These are phyloP conservation scores for Metschnikowia shivogae DNA, from an alignment of 805 yeast species.

Conservation along the genomic window DNA sequence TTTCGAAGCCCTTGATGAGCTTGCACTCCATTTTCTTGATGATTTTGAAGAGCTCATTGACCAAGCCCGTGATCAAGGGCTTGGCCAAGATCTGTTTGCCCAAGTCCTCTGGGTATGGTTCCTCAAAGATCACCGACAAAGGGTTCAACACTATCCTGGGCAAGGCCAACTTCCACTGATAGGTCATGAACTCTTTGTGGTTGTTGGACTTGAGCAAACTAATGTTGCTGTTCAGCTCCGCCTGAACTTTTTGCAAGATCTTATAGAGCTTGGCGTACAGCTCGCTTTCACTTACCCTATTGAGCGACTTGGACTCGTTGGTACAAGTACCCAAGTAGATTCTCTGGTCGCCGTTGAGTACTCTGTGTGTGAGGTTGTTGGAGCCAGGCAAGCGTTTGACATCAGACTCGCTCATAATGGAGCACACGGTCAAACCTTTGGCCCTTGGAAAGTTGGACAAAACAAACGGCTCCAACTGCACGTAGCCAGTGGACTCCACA, in stretches of 20 bases:
- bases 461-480: constrained; percentile 69
- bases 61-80: constrained; percentile 77
- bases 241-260: constrained; percentile 32
- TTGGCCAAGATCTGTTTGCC: constrained; percentile 71
- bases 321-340: constrained; percentile 37
- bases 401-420: constrained; percentile 63
- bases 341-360: constrained; percentile 39
- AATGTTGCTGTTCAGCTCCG: constrained; percentile 33
- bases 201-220: constrained; percentile 48
- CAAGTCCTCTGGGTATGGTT: constrained; percentile 56
- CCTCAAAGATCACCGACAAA: constrained; percentile 68
- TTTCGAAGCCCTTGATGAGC: constrained; percentile 65
- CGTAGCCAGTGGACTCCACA: constrained; percentile 67
- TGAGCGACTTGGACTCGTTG: constrained; percentile 14
- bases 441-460: constrained; percentile 37
- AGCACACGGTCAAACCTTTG: constrained; percentile 37
- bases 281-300: constrained; percentile 10
- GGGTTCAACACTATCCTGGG: constrained; percentile 79
- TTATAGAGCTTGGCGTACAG: constrained; percentile 20
- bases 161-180: constrained; percentile 83
- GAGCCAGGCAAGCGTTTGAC: constrained; percentile 33
- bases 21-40: constrained; percentile 75
- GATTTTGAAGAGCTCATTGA: constrained; percentile 68
- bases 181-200: constrained; percentile 57
- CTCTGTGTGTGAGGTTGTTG: constrained; percentile 24